Base-by-base conservation (phyloP, 257 asterid genomes). In the Striga asiatica region DNA sequence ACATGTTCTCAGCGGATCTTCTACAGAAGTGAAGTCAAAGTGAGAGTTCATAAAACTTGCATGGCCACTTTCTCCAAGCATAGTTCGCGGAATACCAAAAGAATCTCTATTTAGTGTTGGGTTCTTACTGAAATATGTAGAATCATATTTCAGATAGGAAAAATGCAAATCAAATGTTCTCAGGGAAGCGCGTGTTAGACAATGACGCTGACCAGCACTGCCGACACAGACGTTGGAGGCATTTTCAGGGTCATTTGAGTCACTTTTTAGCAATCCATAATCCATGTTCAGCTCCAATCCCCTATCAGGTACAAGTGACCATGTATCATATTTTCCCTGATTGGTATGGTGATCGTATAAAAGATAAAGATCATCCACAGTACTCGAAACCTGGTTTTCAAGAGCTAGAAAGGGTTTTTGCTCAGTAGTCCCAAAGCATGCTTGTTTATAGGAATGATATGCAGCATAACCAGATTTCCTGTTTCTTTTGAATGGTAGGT, bases 1-100 rank as follows among this genome's bases (percentile, higher is more conserved):
- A 69, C 46, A 74, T 50, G 72, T 59, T 54, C 72, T 65, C 20
- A 71, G 43, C 64, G 97, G 94, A 76, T 82, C 84, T 58, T 64
- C 67, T 56, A 92, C 82, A 50, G 79, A 74, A 64, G 94, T 67
- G 66, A 92, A 92, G 72, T 88, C 93, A 74, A 82, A 82, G 70
- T 35, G 67, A 27, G 84, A 47, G 69, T 52, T 58, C 54, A 62
- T 70, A 70, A 56, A 71, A 66, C 68, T 70, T 58, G 69, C 51
- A 56, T 49, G 71, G 48, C 45, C 59, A 17, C 64, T 72, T 62
- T 79, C 79, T 59, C 68, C 75, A 23, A 25, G 31, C 66, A 68
- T 64, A 56, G 74, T 60, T 74, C 68, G 71, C 56, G 54, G 70
- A 59, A 70, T 70, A 18, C 66, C 61, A 58, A 77, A 71, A 59